Evolutionary conservation across 202 grass and related monocot genomes (phyloP), one percentile per base, ranked within the genome.

Genomic region (Eragrostis tef): DNA sequence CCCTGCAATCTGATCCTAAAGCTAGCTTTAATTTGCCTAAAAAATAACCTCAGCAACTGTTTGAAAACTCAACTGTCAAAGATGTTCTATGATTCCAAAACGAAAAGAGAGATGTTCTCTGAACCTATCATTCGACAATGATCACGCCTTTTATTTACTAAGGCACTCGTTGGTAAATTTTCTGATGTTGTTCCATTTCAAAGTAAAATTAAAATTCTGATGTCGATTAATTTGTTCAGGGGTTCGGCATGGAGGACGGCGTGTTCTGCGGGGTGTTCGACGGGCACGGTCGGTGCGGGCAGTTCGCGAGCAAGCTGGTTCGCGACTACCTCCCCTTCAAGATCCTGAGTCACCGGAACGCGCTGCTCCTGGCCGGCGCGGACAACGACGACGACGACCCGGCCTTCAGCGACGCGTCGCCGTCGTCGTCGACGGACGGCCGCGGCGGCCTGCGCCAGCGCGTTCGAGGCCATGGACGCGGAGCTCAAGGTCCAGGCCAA

Each of bases 241-340:
- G 89, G 5, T 99, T 91, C 81, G 97, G 97, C 52, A 89, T 81
- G 81, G 97, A 90, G 79, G 93, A 92, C 15, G 97, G 97, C 22
- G 81, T 99, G 66, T 96, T 99, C 68, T 96, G 93, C 73, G 93
- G 91, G 11, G 97, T 89, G 34, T 99, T 99, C 80, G 97, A 99
- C 52, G 97, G 97, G 16, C 97, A 99, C 84, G 97, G 97, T 9
- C 67, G 75, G 47, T 86, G 59, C 70, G 97, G 97, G 0, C 97
- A 99, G 44, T 4, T 64, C 17, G 31, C 91, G 19, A 99, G 96
- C 85, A 91, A 81, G 84, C 48, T 90, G 12, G 96, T 87, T 3
- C 68, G 93, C 73, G 96, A 95, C 81, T 81, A 86, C 80, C 90
- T 96, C 6, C 96, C 96, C 61, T 90, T 90, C 78, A 75, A 91